A percentile compares a stretch with the other conserved stretches of the same genome.
These are phyloP conservation scores for Canavalia ensiformis DNA, from an alignment of 306 rosid genomes.

Conservation along the genomic window DNA sequence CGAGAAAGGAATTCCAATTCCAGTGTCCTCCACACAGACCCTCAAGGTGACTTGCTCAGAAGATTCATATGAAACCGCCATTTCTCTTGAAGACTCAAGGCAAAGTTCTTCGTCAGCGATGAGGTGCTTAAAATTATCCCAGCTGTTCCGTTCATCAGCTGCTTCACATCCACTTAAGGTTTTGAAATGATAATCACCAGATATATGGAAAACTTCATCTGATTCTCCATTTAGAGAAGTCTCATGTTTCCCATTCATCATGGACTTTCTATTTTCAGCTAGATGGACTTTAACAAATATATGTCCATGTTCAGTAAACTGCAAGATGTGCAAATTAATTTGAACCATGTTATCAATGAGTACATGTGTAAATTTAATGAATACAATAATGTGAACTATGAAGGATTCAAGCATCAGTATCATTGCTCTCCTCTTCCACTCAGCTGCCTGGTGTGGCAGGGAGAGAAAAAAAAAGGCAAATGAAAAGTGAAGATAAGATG, in stretches of 20 bases:
- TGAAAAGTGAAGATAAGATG: not conserved
- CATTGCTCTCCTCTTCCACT: not conserved
- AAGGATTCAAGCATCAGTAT: slow-evolving; percentile 10
- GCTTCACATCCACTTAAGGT: slow-evolving; percentile 86
- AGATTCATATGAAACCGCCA: slow-evolving; percentile 38
- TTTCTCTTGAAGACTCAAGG: slow-evolving; percentile 54
- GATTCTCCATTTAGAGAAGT: slow-evolving; percentile 61
- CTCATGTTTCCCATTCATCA: slow-evolving; percentile 58
- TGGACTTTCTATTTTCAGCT: slow-evolving; percentile 57
- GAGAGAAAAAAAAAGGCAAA: not conserved
- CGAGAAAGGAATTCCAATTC: slow-evolving; percentile 81
- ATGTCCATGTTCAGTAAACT: slow-evolving; percentile 95
- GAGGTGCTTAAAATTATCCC: slow-evolving; percentile 76
- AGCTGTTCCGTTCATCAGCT: slow-evolving; percentile 81
- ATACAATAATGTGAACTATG: slow-evolving; percentile 7
- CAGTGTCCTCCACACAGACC: slow-evolving; percentile 92
- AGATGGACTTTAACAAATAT: slow-evolving; percentile 86
- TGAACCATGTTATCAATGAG: slow-evolving; percentile 34
- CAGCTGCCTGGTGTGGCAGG: not conserved
- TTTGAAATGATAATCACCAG: slow-evolving; percentile 61
- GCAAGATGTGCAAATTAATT: slow-evolving; percentile 49
- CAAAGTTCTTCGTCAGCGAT: slow-evolving; percentile 60
- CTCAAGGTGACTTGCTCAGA: slow-evolving; percentile 71
- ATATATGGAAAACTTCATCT: slow-evolving; percentile 56
- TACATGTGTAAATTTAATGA: slow-evolving; percentile 15